Conservation (phyloP, 768 basidiomycete genomes). For the Phylloporus arenicola region DNA sequence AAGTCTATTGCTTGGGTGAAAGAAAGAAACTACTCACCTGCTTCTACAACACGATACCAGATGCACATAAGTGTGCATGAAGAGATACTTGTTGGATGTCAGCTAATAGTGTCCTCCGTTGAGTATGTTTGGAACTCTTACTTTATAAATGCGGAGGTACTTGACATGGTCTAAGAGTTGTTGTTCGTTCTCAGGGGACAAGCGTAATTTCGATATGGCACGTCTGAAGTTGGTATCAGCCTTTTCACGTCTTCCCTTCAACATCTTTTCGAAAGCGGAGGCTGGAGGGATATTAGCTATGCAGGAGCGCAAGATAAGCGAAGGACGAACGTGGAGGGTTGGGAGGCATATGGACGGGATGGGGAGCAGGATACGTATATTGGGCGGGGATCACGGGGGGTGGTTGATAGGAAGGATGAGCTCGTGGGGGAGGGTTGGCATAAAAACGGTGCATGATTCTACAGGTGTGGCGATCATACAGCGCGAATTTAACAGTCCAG, state of each 20-base stretch:
- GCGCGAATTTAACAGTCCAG: neutral
- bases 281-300: conserved; percentile 1
- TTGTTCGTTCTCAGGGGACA: neutral
- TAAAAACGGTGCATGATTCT: neutral
- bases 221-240: neutral
- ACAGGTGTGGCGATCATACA: neutral
- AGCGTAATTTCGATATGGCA: conserved; percentile 1
- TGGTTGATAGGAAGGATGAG: neutral
- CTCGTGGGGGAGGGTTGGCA: neutral
- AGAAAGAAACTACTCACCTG: conserved; percentile 1
- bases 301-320: neutral
- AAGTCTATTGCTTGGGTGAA: neutral
- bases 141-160: conserved; percentile 16
- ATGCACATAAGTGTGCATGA: conserved; percentile 23
- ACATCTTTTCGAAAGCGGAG: conserved; percentile 1
- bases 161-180: conserved; percentile 8
- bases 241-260: neutral
- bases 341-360: neutral
- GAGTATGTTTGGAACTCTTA: conserved; percentile 2
- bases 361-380: neutral
- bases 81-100: conserved; percentile 19
- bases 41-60: conserved; percentile 12
- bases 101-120: neutral
- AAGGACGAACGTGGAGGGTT: conserved; percentile 9
- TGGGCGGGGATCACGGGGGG: neutral